Percentiles rank a stretch among this genome's conserved stretches.
phyloP scores from a whole-genome alignment of 2,329 filamentous ascomycete species.

The Neonectria ditissima region DNA sequence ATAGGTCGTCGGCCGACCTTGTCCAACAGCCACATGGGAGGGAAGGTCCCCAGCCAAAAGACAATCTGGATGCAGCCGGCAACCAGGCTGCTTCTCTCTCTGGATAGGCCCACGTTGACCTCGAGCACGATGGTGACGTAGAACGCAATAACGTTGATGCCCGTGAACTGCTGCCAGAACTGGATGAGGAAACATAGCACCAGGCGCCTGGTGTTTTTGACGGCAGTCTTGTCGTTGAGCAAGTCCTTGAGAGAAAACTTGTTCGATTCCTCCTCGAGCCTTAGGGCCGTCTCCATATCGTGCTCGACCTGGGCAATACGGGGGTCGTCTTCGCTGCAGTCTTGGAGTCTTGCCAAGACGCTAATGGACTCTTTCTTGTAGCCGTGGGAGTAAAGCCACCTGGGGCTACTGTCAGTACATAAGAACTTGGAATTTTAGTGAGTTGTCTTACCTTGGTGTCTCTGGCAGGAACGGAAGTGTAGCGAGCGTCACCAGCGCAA shows the following conservation, averaged over 20 bases:
- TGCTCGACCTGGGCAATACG: not conserved
- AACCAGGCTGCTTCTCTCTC: not conserved
- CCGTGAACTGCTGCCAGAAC: conserved; percentile 12
- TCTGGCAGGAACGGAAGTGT: conserved; percentile 6
- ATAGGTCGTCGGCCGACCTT: conserved; percentile 7
- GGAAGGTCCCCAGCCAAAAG: conserved; percentile 6
- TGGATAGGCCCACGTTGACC: not conserved
- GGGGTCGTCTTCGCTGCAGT: conserved; percentile 7
- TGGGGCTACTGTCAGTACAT: not conserved
- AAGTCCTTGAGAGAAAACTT: conserved; percentile 1
- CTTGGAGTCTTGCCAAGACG: not conserved
- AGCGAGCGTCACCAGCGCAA: not conserved
- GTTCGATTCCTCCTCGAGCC: not conserved
- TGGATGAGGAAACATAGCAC: conserved; percentile 1
- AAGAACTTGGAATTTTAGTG: not conserved
- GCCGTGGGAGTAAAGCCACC: conserved; percentile 1
- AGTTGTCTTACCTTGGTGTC: not conserved
- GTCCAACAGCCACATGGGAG: not conserved
- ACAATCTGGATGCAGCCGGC: conserved; percentile 6
- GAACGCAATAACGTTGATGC: conserved; percentile 9
- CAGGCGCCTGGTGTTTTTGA: conserved; percentile 6
- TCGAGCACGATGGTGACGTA: conserved; percentile 8
- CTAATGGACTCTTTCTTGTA: not conserved
- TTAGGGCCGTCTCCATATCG: not conserved
- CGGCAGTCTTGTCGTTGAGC: not conserved